Conservation (phyloP, 345 rosid genomes). For the Leavenworthia alabamica region DNA sequence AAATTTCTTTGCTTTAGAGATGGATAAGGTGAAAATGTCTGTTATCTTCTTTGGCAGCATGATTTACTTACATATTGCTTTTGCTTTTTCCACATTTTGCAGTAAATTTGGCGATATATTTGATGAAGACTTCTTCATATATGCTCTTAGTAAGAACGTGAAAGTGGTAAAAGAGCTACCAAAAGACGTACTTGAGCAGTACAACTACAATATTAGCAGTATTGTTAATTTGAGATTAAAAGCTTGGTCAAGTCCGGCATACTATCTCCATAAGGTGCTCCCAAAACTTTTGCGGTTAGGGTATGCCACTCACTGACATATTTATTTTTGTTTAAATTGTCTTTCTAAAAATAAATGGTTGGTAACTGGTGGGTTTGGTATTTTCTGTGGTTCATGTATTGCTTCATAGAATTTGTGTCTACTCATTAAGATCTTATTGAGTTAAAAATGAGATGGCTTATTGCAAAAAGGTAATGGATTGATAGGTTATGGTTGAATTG, state of each 20-base stretch:
- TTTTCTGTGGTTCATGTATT: not conserved
- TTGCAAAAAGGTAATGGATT: not conserved
- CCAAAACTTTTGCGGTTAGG: conserved; percentile 66
- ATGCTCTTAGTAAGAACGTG: conserved; percentile 66
- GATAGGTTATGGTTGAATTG: conserved; percentile 2
- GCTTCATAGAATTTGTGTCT: not conserved
- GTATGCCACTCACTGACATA: conserved; percentile 32
- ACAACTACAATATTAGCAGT: conserved; percentile 79
- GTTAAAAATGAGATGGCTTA: not conserved
- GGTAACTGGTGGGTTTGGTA: not conserved
- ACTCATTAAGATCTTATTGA: not conserved
- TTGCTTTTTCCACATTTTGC: too few species aligned
- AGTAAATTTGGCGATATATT: conserved; percentile 92
- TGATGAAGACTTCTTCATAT: conserved; percentile 86
- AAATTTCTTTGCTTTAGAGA: not conserved
- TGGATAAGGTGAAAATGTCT: too few species aligned
- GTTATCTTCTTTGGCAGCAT: too few species aligned
- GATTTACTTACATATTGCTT: too few species aligned
- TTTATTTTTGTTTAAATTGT: not conserved
- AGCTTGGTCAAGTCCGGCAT: conserved; percentile 82
- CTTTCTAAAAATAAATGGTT: not conserved
- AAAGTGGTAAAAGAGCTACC: conserved; percentile 74
- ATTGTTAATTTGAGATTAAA: conserved; percentile 88
- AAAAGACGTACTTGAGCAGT: conserved; percentile 68
- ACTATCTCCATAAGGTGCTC: conserved; percentile 88